Conservation (phyloP, 2,329 filamentous ascomycete species). For the Fusarium sp. region DNA sequence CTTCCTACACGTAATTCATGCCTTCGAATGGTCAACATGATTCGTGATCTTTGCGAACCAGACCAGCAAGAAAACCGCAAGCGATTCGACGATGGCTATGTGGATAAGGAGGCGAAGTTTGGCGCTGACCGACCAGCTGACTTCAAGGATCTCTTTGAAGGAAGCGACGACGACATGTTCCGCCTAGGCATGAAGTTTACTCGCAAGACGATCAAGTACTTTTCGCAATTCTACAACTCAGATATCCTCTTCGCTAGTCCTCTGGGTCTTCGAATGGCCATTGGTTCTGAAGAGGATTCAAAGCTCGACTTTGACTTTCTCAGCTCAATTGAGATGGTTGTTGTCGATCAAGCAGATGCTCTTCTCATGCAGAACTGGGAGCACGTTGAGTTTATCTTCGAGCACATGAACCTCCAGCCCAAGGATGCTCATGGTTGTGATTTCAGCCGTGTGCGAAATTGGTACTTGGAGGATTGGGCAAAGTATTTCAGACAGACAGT, state of each 20-base stretch:
- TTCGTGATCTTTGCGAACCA: slow-evolving; percentile 80
- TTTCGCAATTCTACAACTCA: slow-evolving; percentile 94
- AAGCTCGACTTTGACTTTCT: slow-evolving; percentile 88
- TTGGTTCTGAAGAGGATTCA: slow-evolving; percentile 79
- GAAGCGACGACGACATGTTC: slow-evolving; percentile 98
- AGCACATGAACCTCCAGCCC: slow-evolving; percentile 90
- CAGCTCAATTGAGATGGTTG: slow-evolving; percentile 89
- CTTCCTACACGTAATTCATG: slow-evolving; percentile 91
- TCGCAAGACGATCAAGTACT: slow-evolving; percentile 94
- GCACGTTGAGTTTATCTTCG: slow-evolving; percentile 91
- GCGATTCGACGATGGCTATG: slow-evolving; percentile 87
- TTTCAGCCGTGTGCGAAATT: slow-evolving; percentile 88
- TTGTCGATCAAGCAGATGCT: slow-evolving; percentile 93
- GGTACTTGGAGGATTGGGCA: slow-evolving; percentile 93
- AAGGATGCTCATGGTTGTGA: slow-evolving; percentile 92
- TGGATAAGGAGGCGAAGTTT: slow-evolving; percentile 73
- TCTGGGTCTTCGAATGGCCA: slow-evolving; percentile 88
- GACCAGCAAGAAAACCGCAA: slow-evolving; percentile 97
- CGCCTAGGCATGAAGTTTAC: slow-evolving; percentile 97
- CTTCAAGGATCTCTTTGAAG: slow-evolving; percentile 89
- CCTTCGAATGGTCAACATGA: slow-evolving; percentile 80
- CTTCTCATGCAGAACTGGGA: slow-evolving; percentile 99
- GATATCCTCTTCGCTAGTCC: slow-evolving; percentile 95
- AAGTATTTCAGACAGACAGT: slow-evolving; percentile 87
- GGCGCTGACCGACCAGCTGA: slow-evolving; percentile 83